Conservation (phyloP, 805 yeast species). For the Kodamaea nitidulidarum region DNA sequence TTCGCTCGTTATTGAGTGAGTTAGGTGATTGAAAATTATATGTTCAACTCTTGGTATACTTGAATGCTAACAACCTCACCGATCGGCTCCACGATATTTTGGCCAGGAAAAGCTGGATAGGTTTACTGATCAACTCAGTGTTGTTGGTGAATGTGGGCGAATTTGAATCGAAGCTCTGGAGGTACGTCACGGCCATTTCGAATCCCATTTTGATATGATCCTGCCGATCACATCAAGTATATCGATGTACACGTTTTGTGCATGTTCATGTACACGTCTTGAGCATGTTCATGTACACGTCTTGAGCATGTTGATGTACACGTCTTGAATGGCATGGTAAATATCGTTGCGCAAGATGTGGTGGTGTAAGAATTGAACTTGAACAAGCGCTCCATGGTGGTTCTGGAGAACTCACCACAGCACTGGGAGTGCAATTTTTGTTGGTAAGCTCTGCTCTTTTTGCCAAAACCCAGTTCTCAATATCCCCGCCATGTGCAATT, state of each 20-base stretch:
- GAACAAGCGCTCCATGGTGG: slow-evolving; percentile 53
- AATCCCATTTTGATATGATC: slow-evolving; percentile 83
- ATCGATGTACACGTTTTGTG: too few species aligned
- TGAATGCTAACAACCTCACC: too few species aligned
- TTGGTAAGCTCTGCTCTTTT: slow-evolving; percentile 40
- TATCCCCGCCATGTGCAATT: slow-evolving; percentile 40
- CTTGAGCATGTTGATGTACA: slow-evolving; percentile 67
- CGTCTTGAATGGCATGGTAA: slow-evolving; percentile 44
- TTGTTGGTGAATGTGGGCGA: slow-evolving; percentile 25
- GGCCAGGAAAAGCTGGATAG: slow-evolving; percentile 81
- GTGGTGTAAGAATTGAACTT: slow-evolving; percentile 30
- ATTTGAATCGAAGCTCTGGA: slow-evolving; percentile 67
- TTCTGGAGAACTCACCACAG: background rate
- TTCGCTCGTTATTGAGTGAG: too few species aligned
- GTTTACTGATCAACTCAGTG: slow-evolving; percentile 54
- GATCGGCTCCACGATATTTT: too few species aligned
- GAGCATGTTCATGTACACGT: too few species aligned
- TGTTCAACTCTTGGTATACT: too few species aligned
- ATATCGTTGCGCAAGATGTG: slow-evolving; percentile 28
- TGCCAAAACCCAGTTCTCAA: slow-evolving; percentile 51
- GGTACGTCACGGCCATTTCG: slow-evolving; percentile 66
- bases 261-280: too few species aligned
- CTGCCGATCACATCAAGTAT: slow-evolving; percentile 58
- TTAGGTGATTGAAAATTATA: too few species aligned
- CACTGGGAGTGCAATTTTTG: slow-evolving; percentile 4